Conservation (phyloP, 306 rosid species). For the Purshia tridentata region DNA sequence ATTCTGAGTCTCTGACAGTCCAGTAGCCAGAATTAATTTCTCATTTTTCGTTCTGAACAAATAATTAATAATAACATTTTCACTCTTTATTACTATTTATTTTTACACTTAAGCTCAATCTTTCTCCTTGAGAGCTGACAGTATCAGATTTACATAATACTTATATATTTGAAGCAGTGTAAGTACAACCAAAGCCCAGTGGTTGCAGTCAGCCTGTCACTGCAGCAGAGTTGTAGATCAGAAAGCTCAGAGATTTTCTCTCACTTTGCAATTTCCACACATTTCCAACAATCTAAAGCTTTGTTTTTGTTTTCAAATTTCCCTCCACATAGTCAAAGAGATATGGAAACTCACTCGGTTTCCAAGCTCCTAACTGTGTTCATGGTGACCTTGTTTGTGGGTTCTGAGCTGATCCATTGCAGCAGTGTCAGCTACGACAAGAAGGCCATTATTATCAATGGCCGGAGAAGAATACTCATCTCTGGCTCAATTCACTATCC, state of each 20-base stretch:
- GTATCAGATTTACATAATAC: neutral
- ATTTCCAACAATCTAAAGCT: constrained; percentile 6
- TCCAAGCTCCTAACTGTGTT: constrained; percentile 43
- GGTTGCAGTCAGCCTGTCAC: constrained; percentile 17
- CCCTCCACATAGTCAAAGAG: constrained; percentile 34
- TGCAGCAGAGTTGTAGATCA: constrained; percentile 34
- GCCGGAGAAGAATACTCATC: constrained; percentile 74
- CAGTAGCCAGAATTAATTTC: too few relatives aligned
- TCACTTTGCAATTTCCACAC: neutral
- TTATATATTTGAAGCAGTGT: constrained; percentile 19
- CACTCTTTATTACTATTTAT: too few relatives aligned
- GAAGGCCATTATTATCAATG: constrained; percentile 82
- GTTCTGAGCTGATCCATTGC: constrained; percentile 48
- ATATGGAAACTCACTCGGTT: constrained; percentile 58
- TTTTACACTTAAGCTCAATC: neutral
- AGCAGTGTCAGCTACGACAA: constrained; percentile 67
- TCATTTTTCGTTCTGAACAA: neutral
- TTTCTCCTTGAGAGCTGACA: constrained; percentile 23
- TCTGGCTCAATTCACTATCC: constrained; percentile 99
- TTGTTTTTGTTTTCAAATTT: constrained; percentile 29
- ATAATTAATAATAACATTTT: neutral
- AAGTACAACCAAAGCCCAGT: constrained; percentile 16
- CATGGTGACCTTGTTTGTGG: constrained; percentile 39
- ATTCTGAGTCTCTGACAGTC: too few relatives aligned
- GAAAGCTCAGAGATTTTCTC: constrained; percentile 20